phyloP scores from a whole-genome alignment of 495 filamentous ascomycete genomes.

The Neurospora sp. region DNA sequence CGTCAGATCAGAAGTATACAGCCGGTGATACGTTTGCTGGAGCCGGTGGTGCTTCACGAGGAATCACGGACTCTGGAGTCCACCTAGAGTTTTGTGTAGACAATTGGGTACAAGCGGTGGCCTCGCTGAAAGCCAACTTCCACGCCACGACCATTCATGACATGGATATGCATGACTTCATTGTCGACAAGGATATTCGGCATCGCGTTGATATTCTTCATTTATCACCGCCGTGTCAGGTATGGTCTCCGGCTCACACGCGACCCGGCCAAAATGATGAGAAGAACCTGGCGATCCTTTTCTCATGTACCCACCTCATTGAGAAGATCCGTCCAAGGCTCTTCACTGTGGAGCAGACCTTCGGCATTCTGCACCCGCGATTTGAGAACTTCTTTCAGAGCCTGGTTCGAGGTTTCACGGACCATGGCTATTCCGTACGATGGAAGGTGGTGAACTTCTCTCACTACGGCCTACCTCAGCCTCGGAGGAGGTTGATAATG shows the following conservation, averaged over 20 bases:
- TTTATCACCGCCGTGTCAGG: conserved; percentile 76
- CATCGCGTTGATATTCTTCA: conserved; percentile 62
- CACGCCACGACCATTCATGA: conserved; percentile 29
- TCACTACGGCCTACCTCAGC: conserved; percentile 35
- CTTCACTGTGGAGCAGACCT: conserved; percentile 79
- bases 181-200: conserved; percentile 8
- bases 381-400: conserved; percentile 45
- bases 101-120: conserved; percentile 40
- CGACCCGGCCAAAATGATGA: conserved; percentile 56
- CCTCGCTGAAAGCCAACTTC: conserved; percentile 55
- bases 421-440: conserved; percentile 56
- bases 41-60: conserved; percentile 64
- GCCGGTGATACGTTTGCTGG: conserved; percentile 70
- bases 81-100: conserved; percentile 55
- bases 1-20: conserved; percentile 40
- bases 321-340: conserved; percentile 53
- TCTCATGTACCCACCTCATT: conserved; percentile 51
- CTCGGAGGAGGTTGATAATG: conserved; percentile 53
- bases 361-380: conserved; percentile 46
- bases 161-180: conserved; percentile 41
- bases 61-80: conserved; percentile 54
- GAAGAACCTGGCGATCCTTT: conserved; percentile 60
- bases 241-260: conserved; percentile 72
- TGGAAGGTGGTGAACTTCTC: conserved; percentile 41
- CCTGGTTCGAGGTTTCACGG: conserved; percentile 55